Evolutionary conservation across 805 yeast genomes (phyloP).

Genomic region (Lachancea waltii): DNA sequence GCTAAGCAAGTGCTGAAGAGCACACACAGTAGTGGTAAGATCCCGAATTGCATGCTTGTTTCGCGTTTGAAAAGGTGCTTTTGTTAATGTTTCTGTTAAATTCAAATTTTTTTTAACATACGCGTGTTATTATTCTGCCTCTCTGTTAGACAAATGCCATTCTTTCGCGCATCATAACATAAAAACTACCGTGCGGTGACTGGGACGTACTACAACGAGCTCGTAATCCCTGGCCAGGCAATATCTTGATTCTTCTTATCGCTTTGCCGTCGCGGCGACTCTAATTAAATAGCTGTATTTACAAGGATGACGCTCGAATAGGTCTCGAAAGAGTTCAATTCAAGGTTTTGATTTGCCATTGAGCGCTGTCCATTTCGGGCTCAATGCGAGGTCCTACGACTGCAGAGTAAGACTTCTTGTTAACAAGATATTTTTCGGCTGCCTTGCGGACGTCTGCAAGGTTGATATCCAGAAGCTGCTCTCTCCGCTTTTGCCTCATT

Average conservation of each 20-base stretch:
- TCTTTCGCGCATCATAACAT: too few species aligned
- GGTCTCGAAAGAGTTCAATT: too few species aligned
- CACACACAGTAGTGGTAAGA: constrained; percentile 6
- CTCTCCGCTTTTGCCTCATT: constrained; percentile 75
- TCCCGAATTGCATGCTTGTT: constrained; percentile 7
- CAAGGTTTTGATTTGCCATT: constrained; percentile 6
- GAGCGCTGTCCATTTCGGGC: neutral
- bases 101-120: neutral
- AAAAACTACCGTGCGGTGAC: too few species aligned
- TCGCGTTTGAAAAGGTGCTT: neutral
- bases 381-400: constrained; percentile 37
- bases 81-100: neutral
- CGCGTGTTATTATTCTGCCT: neutral
- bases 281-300: too few species aligned
- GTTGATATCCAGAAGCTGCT: constrained; percentile 59
- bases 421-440: constrained; percentile 57
- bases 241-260: too few species aligned
- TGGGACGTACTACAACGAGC: too few species aligned
- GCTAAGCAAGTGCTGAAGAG: constrained; percentile 20
- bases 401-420: constrained; percentile 31
- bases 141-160: too few species aligned
- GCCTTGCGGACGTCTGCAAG: constrained; percentile 55
- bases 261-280: too few species aligned
- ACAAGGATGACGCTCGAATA: too few species aligned
- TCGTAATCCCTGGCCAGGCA: too few species aligned